Percentiles rank a stretch among this genome's conserved stretches.
phyloP scores from a whole-genome alignment of 495 filamentous ascomycete species.

The Jackrogersella minutella region DNA sequence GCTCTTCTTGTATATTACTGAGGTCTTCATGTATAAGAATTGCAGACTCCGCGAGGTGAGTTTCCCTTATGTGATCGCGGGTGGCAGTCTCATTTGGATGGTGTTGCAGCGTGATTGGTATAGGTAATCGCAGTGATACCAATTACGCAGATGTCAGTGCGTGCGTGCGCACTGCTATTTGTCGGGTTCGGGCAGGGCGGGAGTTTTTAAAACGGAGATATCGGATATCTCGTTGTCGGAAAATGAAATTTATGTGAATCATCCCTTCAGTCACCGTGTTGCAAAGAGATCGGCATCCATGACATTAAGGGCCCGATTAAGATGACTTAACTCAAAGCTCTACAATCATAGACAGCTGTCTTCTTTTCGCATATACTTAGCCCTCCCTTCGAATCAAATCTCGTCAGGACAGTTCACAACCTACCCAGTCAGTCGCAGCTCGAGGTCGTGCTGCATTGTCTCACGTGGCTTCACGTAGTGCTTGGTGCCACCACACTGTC shows the following conservation, averaged over 20 bases:
- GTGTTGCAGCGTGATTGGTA: constrained; percentile 43
- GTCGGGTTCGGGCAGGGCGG: background rate
- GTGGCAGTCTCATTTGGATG: constrained; percentile 43
- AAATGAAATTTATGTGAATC: constrained; percentile 9
- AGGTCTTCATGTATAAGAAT: constrained; percentile 41
- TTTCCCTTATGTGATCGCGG: constrained; percentile 33
- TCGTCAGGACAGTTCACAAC: background rate
- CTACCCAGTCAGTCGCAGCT: constrained; percentile 12
- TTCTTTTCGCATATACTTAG: background rate
- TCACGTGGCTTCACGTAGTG: constrained; percentile 37
- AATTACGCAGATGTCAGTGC: background rate
- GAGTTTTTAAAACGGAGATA: constrained; percentile 19
- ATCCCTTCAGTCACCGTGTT: background rate
- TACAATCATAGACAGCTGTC: background rate
- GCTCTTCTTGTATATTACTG: constrained; percentile 40
- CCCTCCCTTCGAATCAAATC: constrained; percentile 16
- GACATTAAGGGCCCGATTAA: constrained; percentile 1
- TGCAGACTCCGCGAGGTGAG: constrained; percentile 33
- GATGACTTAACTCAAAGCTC: background rate
- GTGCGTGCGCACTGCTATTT: background rate
- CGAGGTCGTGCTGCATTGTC: constrained; percentile 16
- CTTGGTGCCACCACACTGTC: constrained; percentile 31
- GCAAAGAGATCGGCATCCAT: constrained; percentile 7
- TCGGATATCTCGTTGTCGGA: background rate
- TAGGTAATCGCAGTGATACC: constrained; percentile 27